Conservation (phyloP, 1,139 yeast species). For the Barnettozyma hawaiiensis region DNA sequence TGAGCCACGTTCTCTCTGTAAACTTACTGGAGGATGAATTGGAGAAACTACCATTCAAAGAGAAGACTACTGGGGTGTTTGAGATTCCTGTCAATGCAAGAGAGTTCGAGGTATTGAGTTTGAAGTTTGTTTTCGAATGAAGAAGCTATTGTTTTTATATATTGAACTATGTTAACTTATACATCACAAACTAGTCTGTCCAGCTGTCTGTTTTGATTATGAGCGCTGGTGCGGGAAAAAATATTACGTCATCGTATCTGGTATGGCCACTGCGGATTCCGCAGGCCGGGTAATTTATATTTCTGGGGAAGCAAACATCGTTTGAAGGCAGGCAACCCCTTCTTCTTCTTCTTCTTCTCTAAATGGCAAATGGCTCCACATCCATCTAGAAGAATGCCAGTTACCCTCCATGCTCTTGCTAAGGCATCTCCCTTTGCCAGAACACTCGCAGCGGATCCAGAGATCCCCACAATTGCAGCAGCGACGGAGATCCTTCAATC, state of each 20-base stretch:
- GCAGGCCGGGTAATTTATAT: no score
- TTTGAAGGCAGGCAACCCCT: no score
- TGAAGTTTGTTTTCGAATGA: not conserved
- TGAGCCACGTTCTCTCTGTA: conserved; percentile 45
- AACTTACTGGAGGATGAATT: conserved; percentile 68
- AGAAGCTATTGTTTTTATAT: not conserved
- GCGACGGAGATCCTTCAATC: conserved; percentile 37
- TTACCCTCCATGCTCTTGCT: conserved; percentile 26
- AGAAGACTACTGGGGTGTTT: not conserved
- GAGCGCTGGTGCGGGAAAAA: no score
- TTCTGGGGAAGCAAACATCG: no score
- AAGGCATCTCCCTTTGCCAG: conserved; percentile 48
- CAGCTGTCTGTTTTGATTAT: no score
- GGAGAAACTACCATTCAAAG: conserved; percentile 21
- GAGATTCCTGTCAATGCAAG: not conserved
- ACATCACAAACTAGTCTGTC: no score
- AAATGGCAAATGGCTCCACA: not conserved
- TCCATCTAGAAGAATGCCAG: not conserved
- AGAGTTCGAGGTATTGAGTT: not conserved
- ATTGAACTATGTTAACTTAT: no score
- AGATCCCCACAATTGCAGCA: conserved; percentile 44
- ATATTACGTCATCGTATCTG: no score
- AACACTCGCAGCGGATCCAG: conserved; percentile 51
- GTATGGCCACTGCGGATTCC: no score
- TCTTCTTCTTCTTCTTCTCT: no score